Evolutionary conservation across 2,329 filamentous ascomycete species (phyloP), one percentile per base, ranked within the genome.

Genomic region (Plenodomus lindquistii): DNA sequence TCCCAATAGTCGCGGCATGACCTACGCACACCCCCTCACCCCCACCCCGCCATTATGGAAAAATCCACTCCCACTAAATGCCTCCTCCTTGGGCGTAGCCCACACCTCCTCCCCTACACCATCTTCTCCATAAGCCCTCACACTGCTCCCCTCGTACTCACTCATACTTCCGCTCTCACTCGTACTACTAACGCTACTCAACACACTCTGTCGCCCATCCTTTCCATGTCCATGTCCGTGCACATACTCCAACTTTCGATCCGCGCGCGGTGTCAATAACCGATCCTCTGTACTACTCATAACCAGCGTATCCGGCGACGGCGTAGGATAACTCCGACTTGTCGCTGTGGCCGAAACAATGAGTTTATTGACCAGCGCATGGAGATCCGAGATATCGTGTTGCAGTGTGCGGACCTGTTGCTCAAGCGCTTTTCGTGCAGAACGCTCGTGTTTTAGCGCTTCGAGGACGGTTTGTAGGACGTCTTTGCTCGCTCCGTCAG

Each of bases 61-160:
- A 20, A 69, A 69, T 0, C 59, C 66, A 48, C 57, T 63, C 0
- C 44, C 50, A 17, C 47, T 39, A 18, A 56, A 60, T 10, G 45
- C 58, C 51, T 65, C 46, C 71, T 81, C 55, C 70, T 65, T 69
- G 1, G 69, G 69, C 50, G 69, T 72, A 4, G 64, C 65, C 66
- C 66, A 72, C 2, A 57, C 60, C 18, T 72, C 69, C 2, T 66
- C 66, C 42, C 63, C 69, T 7, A 52, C 48, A 1, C 63, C 36
- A 7, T 67, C 62, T 15, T 67, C 63, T n/a, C 48, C 50, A 24
- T 54, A 54, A 16, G 47, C 52, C 37, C 37, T 44, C 6, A 44
- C 38, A 10, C 52, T 58, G 18, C 20, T 51, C 46, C 50, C 50
- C 13, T 46, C 55, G 13, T 37, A 49, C 20, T 55, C 43, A 37